Evolutionary conservation across 768 basidiomycete genomes (phyloP).

Genomic region (Tricholoma terreum): DNA sequence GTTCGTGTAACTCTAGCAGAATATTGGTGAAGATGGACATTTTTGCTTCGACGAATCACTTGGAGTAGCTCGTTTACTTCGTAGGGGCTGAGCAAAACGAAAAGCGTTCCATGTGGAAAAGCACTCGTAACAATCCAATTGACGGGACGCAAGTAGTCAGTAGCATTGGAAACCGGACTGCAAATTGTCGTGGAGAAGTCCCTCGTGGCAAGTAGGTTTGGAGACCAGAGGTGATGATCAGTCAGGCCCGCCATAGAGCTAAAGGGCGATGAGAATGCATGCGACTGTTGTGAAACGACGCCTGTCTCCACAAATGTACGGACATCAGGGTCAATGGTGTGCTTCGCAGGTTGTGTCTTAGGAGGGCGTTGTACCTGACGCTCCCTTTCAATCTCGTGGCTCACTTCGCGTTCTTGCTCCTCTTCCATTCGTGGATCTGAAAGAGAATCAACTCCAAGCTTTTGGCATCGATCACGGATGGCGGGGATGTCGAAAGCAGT

Average conservation of each 20-base stretch:
- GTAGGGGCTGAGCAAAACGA: constrained; percentile 39
- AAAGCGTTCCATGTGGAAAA: background rate
- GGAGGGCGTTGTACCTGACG: constrained; percentile 35
- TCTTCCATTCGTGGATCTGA: constrained; percentile 32
- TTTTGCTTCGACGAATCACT: constrained; percentile 26
- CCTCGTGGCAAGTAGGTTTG: constrained; percentile 26
- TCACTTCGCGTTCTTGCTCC: constrained; percentile 50
- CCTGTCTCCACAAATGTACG: constrained; percentile 28
- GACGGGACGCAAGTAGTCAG: constrained; percentile 35
- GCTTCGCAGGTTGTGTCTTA: constrained; percentile 23
- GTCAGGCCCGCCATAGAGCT: constrained; percentile 1
- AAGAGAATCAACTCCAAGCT: constrained; percentile 25
- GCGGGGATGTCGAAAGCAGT: constrained; percentile 10
- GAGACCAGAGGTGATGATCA: constrained; percentile 17
- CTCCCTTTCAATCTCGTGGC: constrained; percentile 42
- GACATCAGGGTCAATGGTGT: constrained; percentile 25
- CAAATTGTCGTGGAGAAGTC: constrained; percentile 34
- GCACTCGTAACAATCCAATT: constrained; percentile 39
- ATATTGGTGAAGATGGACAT: constrained; percentile 41
- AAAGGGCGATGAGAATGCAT: constrained; percentile 20
- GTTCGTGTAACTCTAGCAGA: constrained; percentile 32
- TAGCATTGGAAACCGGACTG: constrained; percentile 9
- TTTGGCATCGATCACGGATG: constrained; percentile 22
- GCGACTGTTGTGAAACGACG: constrained; percentile 10
- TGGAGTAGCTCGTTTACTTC: constrained; percentile 38